Conservation (phyloP, 1,284 basidiomycete genomes). For the Flammula alnicola region DNA sequence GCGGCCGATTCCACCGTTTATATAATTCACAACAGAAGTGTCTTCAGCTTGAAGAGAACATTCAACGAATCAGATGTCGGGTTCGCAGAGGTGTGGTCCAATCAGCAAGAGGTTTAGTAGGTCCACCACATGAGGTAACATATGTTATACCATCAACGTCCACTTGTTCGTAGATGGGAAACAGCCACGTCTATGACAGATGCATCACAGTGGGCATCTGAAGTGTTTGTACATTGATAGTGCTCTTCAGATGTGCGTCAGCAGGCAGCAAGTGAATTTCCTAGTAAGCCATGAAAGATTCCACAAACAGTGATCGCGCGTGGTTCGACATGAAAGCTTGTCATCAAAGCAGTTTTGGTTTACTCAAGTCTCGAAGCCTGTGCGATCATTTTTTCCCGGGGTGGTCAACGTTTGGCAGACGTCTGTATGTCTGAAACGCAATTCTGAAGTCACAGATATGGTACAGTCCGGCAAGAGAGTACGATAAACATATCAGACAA, state of each 20-base stretch:
- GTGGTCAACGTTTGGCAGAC: slow-evolving; percentile 4
- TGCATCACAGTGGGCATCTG: slow-evolving; percentile 3
- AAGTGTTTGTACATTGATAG: background rate
- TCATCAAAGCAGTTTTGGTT: slow-evolving; percentile 6
- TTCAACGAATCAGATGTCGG: too few species aligned
- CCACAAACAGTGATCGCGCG: background rate
- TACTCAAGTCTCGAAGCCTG: background rate
- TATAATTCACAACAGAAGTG: too few species aligned
- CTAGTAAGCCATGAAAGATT: too few species aligned
- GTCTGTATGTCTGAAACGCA: slow-evolving; percentile 8
- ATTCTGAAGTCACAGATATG: too few species aligned
- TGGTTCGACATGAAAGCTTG: background rate
- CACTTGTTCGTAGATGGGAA: slow-evolving; percentile 13
- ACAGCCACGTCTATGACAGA: slow-evolving; percentile 10
- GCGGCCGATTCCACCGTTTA: too few species aligned
- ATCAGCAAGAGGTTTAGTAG: too few species aligned
- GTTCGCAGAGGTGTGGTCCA: too few species aligned
- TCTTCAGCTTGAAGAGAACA: too few species aligned
- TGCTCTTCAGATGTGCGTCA: background rate
- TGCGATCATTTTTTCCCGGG: slow-evolving; percentile 2
- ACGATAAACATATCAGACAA: too few species aligned
- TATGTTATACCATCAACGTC: background rate
- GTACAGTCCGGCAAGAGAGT: too few species aligned
- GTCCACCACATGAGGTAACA: too few species aligned
- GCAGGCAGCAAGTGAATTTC: too few species aligned